Base-by-base conservation (phyloP, 768 basidiomycete genomes). In the Tricholoma sp. region DNA sequence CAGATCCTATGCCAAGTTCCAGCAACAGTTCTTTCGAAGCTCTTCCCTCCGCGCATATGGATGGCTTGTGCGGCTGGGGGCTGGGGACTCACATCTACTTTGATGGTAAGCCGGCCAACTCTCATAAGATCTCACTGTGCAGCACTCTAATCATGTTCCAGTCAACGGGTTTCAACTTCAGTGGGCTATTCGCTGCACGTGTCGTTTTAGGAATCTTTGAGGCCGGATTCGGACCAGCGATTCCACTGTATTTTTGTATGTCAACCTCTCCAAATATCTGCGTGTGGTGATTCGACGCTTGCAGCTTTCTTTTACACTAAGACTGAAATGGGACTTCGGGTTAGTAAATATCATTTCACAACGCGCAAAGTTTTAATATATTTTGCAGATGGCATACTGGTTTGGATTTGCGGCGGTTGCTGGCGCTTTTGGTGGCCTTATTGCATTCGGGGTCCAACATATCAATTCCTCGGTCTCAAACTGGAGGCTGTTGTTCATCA, bases 381-480 rank as follows among this genome's bases (percentile, higher is more conserved):
- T 50, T 17, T 18, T 34, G 17, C 54, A 80, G 72, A 80, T 87
- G 79, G 88, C 87, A 1, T 82, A 88, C 62, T 91, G 88, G 86
- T 92, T 91, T 58, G 87, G 86, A 8, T 92, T 91, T 65, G 89
- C 90, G 4, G 89, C 90, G 2, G 82, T 90, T 4, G 88, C 91
- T 4, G 90, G 90, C 20, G 91, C 91, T 5, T 92, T 92, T 57
- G 89, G 89, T 12, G 90, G 91, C n/a, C 71, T 91, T 45, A 81
- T 93, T 41, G 89, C 91, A 3, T 92, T 88, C 59, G 91, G 89
- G 1, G 75, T 92, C 9, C 86, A 89, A 60, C 80, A 89, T 64
- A 76, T 74, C 1, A 69, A 83, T 54, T 59, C 75, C 0, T 61
- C 76, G 4, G 68, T 86, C 31, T 65, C 73, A 9, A 74, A 82